Evolutionary conservation across 2,329 filamentous ascomycete genomes (phyloP), one percentile per base, ranked within the genome.

Genomic region (Aspergillus sp.): DNA sequence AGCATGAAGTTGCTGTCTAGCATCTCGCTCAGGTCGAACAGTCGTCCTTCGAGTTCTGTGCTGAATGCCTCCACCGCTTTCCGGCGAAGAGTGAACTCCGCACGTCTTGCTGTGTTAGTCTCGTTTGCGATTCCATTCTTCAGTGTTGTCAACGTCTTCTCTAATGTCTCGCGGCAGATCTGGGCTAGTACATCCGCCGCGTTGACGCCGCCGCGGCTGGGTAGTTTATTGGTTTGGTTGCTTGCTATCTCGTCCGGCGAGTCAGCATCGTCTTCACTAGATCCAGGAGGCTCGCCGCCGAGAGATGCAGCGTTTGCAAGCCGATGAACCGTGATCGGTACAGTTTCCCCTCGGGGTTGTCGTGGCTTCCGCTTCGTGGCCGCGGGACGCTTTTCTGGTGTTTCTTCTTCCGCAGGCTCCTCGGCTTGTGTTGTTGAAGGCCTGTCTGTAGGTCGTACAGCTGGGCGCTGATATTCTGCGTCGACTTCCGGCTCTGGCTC

Each of bases 1-100:
- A 82, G 73, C 2, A 75, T 70, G 56, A 76, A 79, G 46, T 82
- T 77, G 53, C 79, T 78, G 58, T 84, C 79, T 3, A 83, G 75
- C 21, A 81, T 76, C 61, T 81, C 80, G 58, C 81, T 82, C 27
- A 84, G 68, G 44, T 81, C 77, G 46, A 83, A 76, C 3, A 84
- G 68, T 21, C 79, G 76, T 27, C 79, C 77, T 17, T 79, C 77
- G 17, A 84, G 68, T 50, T 80, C 78, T 8, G 75, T 69, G 14
- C 77, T 76, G 64, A 80, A 84, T 5, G 75, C 73, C 39, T 81
- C 71, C 1, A 82, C 74, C 5, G 79, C 76, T 53, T 79, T 79
- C 59, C 76, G 72, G 57, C 81, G 78, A 55, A 76, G 76, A 27
- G 73, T 76, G 56, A 77, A 71, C 57, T 77, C 75, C 2, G 70